phyloP scores from a whole-genome alignment of 73 alveolate species.

The Paramecium bursaria region DNA sequence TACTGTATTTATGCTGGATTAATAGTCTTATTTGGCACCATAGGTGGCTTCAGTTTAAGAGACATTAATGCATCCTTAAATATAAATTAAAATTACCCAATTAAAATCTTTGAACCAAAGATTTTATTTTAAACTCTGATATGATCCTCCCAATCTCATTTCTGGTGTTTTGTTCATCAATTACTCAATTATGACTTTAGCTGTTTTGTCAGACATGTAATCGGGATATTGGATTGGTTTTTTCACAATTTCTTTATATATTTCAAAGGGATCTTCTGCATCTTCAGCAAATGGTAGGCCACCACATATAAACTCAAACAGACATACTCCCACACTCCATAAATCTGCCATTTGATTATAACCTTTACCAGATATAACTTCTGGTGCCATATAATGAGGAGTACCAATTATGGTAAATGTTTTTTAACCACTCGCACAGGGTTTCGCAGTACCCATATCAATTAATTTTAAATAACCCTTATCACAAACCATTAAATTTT shows the following conservation, averaged over 20 bases:
- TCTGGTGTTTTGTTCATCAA: conserved; percentile 63
- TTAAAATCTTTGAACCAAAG: conserved; percentile 67
- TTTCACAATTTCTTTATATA: conserved; percentile 71
- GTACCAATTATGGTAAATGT: conserved; percentile 71
- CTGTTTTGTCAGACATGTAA: conserved; percentile 66
- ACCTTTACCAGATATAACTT: conserved; percentile 71
- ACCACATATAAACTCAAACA: conserved; percentile 79
- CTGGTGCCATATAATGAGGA: conserved; percentile 78
- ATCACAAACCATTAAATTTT: conserved; percentile 82
- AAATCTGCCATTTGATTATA: conserved; percentile 67
- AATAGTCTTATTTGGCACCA: background rate
- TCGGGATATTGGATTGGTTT: conserved; percentile 62
- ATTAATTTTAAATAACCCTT: conserved; percentile 70
- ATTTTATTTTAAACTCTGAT: conserved; percentile 31
- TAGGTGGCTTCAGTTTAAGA: background rate
- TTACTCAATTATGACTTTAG: conserved; percentile 47
- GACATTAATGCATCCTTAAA: background rate
- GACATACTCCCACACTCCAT: conserved; percentile 71
- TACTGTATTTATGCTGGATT: background rate
- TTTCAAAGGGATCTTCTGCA: conserved; percentile 80
- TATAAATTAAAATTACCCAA: conserved; percentile 59
- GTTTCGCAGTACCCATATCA: conserved; percentile 74
- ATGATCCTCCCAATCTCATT: conserved; percentile 71
- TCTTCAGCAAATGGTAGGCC: conserved; percentile 82
- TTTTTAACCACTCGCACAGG: conserved; percentile 13